Base-by-base conservation (phyloP, 805 yeast genomes). In the Starmera pachycereana region DNA sequence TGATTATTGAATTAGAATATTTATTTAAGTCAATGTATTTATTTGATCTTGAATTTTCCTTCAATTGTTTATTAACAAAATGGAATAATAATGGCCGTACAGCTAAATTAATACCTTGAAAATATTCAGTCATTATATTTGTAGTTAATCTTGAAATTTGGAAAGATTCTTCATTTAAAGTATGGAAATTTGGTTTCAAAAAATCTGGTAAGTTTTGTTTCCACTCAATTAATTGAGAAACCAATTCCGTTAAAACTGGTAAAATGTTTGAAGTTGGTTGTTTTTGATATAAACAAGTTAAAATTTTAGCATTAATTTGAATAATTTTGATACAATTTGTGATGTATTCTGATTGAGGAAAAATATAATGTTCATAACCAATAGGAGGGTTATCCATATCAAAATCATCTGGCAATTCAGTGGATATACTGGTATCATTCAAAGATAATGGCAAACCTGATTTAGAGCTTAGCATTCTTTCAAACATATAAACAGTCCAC, bases 401-500 rank as follows among this genome's bases (percentile, higher is more conserved):
- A 57, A 77, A 79, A 63, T 74, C 89, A 40, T 71, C 72, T 0
- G 94, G 94, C 19, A 83, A 62, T 41, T 76, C 88, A 0, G 89
- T 79, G 3, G 86, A 78, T 14, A 89, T 81, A 44, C 90, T 83
- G 43, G 81, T 84, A 54, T 83, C 92, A 1, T 92, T 80, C 43
- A 89, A 72, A 39, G 86, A 76, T 34, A 83, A 57, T 1, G 94
- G 94, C 22, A 83, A 60, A 1, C 94, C 94, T 0, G 89, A 89
- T 52, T 83, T 83, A 11, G 89, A 80, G 7, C 87, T 80, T 33
- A 83, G 60, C 90, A 83, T 82, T 57, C 90, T 62, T 61, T 88
- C 97, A 49, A 85, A 74, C 58, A 80, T 76, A 60, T 85, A 87
- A 29, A 81, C 77, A 33, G 88, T 80, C 96, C 96, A 88, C 66